phyloP scores from a whole-genome alignment of 2,329 filamentous ascomycete genomes.

The Chalaropsis thielavioides region DNA sequence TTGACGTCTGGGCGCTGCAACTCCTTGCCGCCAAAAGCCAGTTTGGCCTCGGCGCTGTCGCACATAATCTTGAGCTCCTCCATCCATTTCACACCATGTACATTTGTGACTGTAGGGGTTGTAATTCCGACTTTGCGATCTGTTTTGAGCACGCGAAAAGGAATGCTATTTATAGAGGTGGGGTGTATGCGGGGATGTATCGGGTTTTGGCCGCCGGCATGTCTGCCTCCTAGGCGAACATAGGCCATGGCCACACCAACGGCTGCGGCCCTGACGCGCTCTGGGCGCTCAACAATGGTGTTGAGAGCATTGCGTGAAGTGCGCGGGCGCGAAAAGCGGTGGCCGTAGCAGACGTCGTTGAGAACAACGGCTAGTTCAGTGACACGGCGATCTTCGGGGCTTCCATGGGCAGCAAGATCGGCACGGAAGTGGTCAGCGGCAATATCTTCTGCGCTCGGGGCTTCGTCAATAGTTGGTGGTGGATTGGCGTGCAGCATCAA shows the following conservation, averaged over 20 bases:
- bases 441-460: slow-evolving; percentile 38
- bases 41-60: slow-evolving; percentile 58
- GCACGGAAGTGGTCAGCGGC: slow-evolving; percentile 54
- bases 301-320: slow-evolving; percentile 55
- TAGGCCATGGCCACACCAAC: slow-evolving; percentile 78
- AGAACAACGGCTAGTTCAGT: slow-evolving; percentile 66
- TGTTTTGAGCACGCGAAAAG: slow-evolving; percentile 78
- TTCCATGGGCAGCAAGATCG: slow-evolving; percentile 52
- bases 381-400: slow-evolving; percentile 27
- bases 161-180: slow-evolving; percentile 42
- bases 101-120: slow-evolving; percentile 69
- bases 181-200: slow-evolving; percentile 49
- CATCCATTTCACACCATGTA: slow-evolving; percentile 91
- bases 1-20: slow-evolving; percentile 53
- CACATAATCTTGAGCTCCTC: slow-evolving; percentile 78
- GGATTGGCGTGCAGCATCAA: slow-evolving; percentile 19
- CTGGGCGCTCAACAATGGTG: slow-evolving; percentile 84
- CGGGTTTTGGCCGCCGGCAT: slow-evolving; percentile 55
- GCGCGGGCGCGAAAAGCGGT: slow-evolving; percentile 73
- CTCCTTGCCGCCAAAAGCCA: slow-evolving; percentile 66
- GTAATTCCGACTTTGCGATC: slow-evolving; percentile 54
- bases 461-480: slow-evolving; percentile 24
- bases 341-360: slow-evolving; percentile 89
- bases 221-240: slow-evolving; percentile 70
- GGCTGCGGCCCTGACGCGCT: slow-evolving; percentile 71